Percentiles rank a stretch among this genome's conserved stretches.
Evolutionary conservation across 495 filamentous ascomycete species (phyloP).

Genomic region (Penicillium malachiteum): DNA sequence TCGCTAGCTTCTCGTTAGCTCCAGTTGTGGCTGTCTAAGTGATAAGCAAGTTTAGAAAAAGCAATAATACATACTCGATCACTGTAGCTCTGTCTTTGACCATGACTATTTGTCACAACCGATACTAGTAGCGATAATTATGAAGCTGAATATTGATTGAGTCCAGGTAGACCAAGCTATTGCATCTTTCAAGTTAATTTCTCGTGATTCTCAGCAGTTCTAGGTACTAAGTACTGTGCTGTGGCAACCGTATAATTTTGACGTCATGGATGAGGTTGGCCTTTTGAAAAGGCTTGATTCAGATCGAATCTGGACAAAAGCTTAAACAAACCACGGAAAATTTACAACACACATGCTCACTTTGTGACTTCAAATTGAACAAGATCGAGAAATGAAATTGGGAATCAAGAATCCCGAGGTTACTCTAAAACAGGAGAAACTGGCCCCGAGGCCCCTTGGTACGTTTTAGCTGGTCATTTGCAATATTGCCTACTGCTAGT

Average conservation of each 20-base stretch:
- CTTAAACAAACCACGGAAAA: too few species aligned
- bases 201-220: neutral
- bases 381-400: too few species aligned
- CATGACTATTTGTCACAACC: conserved; percentile 39
- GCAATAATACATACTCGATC: conserved; percentile 42
- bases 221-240: neutral
- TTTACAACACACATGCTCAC: too few species aligned
- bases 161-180: neutral
- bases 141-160: neutral
- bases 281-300: neutral
- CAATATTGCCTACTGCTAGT: too few species aligned
- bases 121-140: neutral
- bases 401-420: too few species aligned
- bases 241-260: neutral
- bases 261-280: neutral
- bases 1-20: conserved; percentile 47
- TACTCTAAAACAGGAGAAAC: too few species aligned
- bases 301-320: too few species aligned
- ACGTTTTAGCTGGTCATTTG: too few species aligned
- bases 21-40: conserved; percentile 1
- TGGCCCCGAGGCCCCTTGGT: too few species aligned
- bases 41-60: neutral
- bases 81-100: conserved; percentile 58
- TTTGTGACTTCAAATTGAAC: too few species aligned
- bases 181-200: too few species aligned